Conservation (phyloP, 805 yeast genomes). For the Cyberlindnera japonica region DNA sequence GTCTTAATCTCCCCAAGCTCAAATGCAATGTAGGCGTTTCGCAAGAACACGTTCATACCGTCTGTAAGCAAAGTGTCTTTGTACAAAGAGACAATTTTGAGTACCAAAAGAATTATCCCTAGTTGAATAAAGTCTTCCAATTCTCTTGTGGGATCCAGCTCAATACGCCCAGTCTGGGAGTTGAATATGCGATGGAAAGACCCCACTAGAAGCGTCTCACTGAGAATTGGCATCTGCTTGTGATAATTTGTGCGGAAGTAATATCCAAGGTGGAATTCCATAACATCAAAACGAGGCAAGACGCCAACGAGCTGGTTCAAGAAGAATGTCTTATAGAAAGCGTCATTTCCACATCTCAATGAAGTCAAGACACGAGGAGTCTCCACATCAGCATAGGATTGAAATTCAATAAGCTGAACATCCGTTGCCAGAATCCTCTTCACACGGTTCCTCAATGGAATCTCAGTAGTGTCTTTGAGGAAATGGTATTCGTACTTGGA, state of each 20-base stretch:
- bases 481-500: constrained; percentile 17
- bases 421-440: constrained; percentile 12
- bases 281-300: constrained; percentile 12
- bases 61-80: constrained; percentile 12
- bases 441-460: constrained; percentile 14
- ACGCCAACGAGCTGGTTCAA: constrained; percentile 5
- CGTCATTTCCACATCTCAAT: constrained; percentile 12
- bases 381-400: constrained; percentile 12
- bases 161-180: constrained; percentile 5
- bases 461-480: constrained; percentile 19
- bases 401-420: constrained; percentile 3
- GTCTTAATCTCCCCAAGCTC: constrained; percentile 21
- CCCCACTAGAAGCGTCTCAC: constrained; percentile 2
- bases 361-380: constrained; percentile 12
- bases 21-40: constrained; percentile 17
- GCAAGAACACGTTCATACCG: constrained; percentile 8
- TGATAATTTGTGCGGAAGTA: constrained; percentile 18
- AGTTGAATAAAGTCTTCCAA: constrained; percentile 17
- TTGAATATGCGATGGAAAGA: constrained; percentile 15
- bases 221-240: constrained; percentile 16
- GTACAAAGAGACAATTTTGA: constrained; percentile 20
- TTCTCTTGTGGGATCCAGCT: constrained; percentile 13
- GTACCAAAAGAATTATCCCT: constrained; percentile 14
- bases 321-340: constrained; percentile 11
- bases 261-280: constrained; percentile 15